Evolutionary conservation across 1,284 basidiomycete species (phyloP).

Genomic region (Fistulinella cinereoalba): DNA sequence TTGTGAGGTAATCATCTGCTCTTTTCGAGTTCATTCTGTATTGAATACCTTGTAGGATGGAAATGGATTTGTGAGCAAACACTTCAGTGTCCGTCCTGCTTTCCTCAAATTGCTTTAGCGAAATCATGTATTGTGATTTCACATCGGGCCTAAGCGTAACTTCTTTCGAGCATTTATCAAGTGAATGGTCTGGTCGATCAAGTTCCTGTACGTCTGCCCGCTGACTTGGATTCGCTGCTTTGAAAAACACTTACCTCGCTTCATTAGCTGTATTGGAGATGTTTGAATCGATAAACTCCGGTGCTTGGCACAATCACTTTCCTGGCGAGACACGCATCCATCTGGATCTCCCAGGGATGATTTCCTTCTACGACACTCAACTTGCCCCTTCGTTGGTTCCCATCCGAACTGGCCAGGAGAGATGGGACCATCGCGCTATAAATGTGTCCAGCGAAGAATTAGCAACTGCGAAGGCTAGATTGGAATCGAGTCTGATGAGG

Average conservation of each 20-base stretch:
- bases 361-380: conserved; percentile 30
- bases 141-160: conserved; percentile 38
- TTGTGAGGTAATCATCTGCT: conserved; percentile 32
- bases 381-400: conserved; percentile 7
- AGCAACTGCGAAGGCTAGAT: not conserved
- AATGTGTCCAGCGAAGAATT: not conserved
- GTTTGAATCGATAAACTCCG: not conserved
- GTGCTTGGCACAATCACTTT: conserved; percentile 34
- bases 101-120: conserved; percentile 31
- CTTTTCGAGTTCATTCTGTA: not conserved
- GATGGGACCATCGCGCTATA: not conserved
- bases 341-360: not conserved
- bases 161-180: conserved; percentile 29
- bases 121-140: conserved; percentile 53
- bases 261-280: not conserved
- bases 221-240: too few species aligned
- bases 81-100: not conserved
- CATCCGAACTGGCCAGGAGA: not conserved
- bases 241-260: too few species aligned
- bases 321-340: not conserved
- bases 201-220: not conserved
- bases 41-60: conserved; percentile 38
- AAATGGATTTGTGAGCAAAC: conserved; percentile 46
- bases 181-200: not conserved
- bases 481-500: not conserved